A percentile compares a stretch with the other conserved stretches of the same genome.
These are phyloP conservation scores for Magnusiomyces ingens DNA, from an alignment of 1,139 yeast genomes.

Conservation along the genomic window DNA sequence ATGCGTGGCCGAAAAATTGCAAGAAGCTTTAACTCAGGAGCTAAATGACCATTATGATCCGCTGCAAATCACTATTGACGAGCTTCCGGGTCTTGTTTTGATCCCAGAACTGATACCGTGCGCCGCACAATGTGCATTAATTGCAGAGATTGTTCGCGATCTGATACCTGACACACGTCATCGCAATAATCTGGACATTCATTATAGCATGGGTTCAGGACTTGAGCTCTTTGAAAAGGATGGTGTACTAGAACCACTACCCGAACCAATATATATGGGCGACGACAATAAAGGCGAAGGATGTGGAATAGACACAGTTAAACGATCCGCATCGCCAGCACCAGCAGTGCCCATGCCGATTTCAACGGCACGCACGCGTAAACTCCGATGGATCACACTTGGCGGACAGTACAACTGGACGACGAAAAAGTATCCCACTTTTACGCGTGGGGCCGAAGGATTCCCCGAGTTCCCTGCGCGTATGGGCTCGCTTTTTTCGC, in stretches of 20 bases:
- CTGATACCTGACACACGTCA: conserved; percentile 33
- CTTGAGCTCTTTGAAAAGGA: neutral
- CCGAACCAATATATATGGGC: too few species aligned
- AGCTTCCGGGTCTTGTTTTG: conserved; percentile 35
- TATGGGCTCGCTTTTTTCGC: neutral
- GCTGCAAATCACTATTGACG: conserved; percentile 19
- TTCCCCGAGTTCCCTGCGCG: conserved; percentile 35
- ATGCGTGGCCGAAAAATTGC: too few species aligned
- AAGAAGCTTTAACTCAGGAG: neutral
- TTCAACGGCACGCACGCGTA: conserved; percentile 21
- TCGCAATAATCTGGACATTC: conserved; percentile 34
- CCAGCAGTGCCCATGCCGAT: conserved; percentile 9
- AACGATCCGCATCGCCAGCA: neutral
- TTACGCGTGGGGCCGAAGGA: conserved; percentile 27
- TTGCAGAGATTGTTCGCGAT: conserved; percentile 28
- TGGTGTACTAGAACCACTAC: too few species aligned
- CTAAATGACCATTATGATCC: conserved; percentile 1
- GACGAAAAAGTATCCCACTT: conserved; percentile 36
- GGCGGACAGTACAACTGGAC: conserved; percentile 46
- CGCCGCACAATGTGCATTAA: conserved; percentile 28
- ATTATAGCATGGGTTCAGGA: conserved; percentile 20
- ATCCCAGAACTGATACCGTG: conserved; percentile 25
- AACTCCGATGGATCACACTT: conserved; percentile 40
- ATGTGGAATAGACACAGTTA: too few species aligned
- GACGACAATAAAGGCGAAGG: too few species aligned